Conservation (phyloP, 176 grass and related monocot species). For the Musa troglodytarum region DNA sequence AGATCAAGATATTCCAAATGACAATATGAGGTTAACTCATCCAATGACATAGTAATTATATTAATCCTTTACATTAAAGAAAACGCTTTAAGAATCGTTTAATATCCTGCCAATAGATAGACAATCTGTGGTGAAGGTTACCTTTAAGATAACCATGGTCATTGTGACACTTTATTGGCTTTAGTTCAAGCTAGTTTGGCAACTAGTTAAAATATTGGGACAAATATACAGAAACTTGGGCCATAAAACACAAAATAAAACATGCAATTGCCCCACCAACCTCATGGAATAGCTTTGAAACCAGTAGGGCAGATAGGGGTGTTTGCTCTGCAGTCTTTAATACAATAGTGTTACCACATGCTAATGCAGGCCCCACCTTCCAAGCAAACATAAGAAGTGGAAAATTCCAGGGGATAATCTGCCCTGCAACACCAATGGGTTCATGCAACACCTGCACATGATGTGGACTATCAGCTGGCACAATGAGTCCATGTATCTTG, state of each 20-base stretch:
- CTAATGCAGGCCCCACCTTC: constrained; percentile 86
- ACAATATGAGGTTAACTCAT: not conserved
- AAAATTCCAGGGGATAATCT: constrained; percentile 96
- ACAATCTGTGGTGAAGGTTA: too few species aligned
- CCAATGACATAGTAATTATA: not conserved
- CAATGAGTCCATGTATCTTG: constrained; percentile 90
- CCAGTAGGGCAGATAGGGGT: constrained; percentile 71
- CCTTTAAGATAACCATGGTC: not conserved
- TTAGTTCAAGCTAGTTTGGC: not conserved
- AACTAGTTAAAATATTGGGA: not conserved
- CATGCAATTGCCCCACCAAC: constrained; percentile 16
- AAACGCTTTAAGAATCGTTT: too few species aligned
- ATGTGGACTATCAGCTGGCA: constrained; percentile 61
- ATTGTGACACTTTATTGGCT: not conserved
- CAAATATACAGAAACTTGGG: not conserved
- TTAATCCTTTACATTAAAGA: not conserved
- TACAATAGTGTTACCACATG: constrained; percentile 79
- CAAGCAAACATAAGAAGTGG: constrained; percentile 85
- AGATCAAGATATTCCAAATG: not conserved
- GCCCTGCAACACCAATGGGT: constrained; percentile 73
- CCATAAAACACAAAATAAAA: not conserved
- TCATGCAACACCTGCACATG: constrained; percentile 77
- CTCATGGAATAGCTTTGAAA: constrained; percentile 61
- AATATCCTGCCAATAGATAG: too few species aligned
- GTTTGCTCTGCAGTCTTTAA: constrained; percentile 88